phyloP scores from a whole-genome alignment of 1,284 basidiomycete genomes.

The Porodaedalea pini region DNA sequence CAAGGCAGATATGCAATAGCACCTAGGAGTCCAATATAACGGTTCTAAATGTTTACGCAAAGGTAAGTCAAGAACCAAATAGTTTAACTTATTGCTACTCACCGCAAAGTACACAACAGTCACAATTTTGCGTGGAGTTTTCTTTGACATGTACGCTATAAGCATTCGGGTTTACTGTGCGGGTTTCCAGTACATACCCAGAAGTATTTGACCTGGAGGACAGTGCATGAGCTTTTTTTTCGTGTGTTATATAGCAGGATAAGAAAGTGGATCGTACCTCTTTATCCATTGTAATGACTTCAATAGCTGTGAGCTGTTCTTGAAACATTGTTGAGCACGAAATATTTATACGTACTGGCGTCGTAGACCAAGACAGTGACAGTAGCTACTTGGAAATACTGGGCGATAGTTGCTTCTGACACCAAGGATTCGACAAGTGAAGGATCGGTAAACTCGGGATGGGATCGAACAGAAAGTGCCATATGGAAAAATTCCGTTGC shows the following conservation, averaged over 20 bases:
- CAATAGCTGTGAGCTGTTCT: background rate
- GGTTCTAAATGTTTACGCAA: background rate
- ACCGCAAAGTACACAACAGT: constrained; percentile 7
- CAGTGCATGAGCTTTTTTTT: no score
- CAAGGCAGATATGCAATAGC: background rate
- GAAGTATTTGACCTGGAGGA: constrained; percentile 2
- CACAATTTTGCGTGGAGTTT: background rate
- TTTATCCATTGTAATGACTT: background rate
- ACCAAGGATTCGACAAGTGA: no score
- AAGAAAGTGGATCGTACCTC: background rate
- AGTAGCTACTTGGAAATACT: background rate
- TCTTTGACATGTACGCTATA: background rate
- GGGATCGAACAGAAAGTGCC: no score
- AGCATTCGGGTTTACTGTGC: background rate
- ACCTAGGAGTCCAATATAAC: background rate
- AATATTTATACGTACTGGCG: background rate
- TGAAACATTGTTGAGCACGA: background rate
- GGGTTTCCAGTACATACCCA: background rate
- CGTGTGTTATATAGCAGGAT: no score
- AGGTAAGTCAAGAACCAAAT: background rate
- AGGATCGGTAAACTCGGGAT: no score
- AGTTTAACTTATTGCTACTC: background rate
- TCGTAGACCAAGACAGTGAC: background rate
- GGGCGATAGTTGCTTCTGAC: background rate
- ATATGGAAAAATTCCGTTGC: no score